Conservation (phyloP, 768 basidiomycete genomes). For the Tricholomella constricta region DNA sequence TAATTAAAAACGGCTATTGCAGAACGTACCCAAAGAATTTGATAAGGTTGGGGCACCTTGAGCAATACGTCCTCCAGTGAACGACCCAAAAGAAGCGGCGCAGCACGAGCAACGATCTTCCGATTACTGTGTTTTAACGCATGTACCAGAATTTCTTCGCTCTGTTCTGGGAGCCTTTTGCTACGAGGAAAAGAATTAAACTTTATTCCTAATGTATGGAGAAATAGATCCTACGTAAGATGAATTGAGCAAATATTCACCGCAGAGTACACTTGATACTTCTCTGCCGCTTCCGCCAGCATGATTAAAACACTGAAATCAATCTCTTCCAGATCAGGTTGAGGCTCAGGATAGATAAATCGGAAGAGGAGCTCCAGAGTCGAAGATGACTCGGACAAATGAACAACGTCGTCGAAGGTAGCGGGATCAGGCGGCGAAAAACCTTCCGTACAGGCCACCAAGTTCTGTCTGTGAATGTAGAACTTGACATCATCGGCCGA, state of each 20-base stretch:
- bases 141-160: conserved; percentile 8
- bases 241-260: conserved; percentile 21
- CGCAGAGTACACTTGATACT: conserved; percentile 24
- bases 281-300: conserved; percentile 26
- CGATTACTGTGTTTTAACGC: conserved; percentile 1
- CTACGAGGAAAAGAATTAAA: neutral
- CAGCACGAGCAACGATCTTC: neutral
- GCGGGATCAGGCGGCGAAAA: conserved; percentile 8
- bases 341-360: conserved; percentile 6
- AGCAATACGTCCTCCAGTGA: conserved; percentile 1
- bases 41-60: neutral
- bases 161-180: neutral
- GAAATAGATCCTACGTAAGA: conserved; percentile 13
- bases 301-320: conserved; percentile 6
- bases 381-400: neutral
- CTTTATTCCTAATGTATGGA: neutral
- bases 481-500: conserved; percentile 9
- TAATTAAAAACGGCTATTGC: neutral
- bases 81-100: conserved; percentile 3
- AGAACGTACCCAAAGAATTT: conserved; percentile 1
- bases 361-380: neutral
- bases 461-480: conserved; percentile 7
- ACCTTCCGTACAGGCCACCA: conserved; percentile 2
- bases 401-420: neutral
- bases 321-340: conserved; percentile 9